Conservation (phyloP, 129 eudicot genomes). For the Sambucus nigra region DNA sequence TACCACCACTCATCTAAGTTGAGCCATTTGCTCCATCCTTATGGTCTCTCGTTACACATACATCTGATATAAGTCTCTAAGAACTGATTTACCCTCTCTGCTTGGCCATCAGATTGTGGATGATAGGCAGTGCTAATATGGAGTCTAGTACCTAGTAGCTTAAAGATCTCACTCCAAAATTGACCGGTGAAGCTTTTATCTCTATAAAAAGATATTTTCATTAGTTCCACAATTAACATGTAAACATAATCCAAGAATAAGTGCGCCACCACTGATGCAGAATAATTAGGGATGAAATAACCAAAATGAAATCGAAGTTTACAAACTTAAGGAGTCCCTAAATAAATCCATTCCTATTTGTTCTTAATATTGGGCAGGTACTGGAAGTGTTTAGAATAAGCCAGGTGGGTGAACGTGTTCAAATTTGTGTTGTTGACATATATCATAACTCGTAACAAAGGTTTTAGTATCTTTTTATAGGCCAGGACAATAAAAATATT, state of each 20-base stretch:
- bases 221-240: slow-evolving; percentile 1
- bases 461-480: background rate
- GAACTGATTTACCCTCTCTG: slow-evolving; percentile 5
- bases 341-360: slow-evolving; percentile 14
- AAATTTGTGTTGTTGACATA: background rate
- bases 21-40: too few species aligned
- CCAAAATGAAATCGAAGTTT: background rate
- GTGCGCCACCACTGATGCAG: background rate
- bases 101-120: slow-evolving; percentile 13
- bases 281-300: slow-evolving; percentile 13
- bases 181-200: background rate
- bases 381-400: background rate
- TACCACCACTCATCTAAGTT: too few species aligned
- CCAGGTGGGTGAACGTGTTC: background rate
- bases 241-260: background rate
- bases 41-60: too few species aligned
- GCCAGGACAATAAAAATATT: background rate
- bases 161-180: slow-evolving; percentile 5
- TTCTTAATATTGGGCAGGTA: background rate
- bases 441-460: background rate
- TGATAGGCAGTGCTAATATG: background rate
- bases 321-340: slow-evolving; percentile 3
- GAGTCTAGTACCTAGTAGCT: background rate
- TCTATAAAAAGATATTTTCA: background rate
- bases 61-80: slow-evolving; percentile 7